A percentile compares a stretch with the other conserved stretches of the same genome.
Conservation (phyloP, 192 early-diverging fungal genomes). For the Backusella liffmaniae region DNA sequence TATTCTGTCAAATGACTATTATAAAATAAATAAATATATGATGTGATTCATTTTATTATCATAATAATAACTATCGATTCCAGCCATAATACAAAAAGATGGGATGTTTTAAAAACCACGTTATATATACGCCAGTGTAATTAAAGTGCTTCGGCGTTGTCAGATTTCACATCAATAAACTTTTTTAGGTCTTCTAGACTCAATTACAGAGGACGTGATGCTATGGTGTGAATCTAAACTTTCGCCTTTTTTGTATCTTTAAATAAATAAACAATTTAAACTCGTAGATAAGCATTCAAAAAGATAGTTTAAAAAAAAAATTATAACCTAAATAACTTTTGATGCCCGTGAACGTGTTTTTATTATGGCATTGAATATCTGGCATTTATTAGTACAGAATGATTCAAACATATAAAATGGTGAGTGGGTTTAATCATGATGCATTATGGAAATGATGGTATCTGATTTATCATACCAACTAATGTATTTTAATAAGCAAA, state of each 20-base stretch:
- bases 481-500: not conserved
- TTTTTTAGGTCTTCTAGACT: not conserved
- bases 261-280: not conserved
- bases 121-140: conserved; percentile 5
- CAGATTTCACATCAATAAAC: not conserved
- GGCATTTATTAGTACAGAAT: not conserved
- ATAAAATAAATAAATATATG: not conserved
- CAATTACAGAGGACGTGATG: not conserved
- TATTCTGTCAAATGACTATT: not conserved
- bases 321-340: no score
- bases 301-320: no score
- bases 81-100: not conserved
- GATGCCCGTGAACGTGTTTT: not conserved
- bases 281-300: no score
- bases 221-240: not conserved
- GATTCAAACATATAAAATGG: not conserved
- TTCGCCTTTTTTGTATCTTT: not conserved
- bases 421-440: not conserved
- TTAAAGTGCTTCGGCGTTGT: conserved; percentile 8
- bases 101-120: not conserved
- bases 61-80: not conserved
- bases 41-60: not conserved
- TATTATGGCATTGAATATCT: not conserved
- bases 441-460: not conserved
- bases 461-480: not conserved